Evolutionary conservation across 352 stramenopile genomes (phyloP).

Genomic region (Phytophthora idaei): DNA sequence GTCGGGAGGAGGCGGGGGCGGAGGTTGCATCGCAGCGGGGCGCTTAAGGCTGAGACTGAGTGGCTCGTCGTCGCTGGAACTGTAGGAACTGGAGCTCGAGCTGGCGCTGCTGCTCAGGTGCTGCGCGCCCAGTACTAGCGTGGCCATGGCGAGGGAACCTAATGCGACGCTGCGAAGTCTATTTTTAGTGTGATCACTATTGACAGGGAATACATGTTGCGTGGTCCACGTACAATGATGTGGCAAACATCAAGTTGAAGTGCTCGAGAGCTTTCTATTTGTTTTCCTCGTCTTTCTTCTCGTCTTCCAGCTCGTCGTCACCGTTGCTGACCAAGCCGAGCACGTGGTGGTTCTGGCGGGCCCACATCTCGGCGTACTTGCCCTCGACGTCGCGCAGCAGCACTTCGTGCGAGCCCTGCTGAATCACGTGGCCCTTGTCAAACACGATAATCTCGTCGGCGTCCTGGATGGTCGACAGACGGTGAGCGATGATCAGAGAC

Average conservation of each 20-base stretch:
- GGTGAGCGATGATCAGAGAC: slow-evolving; percentile 88
- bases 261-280: slow-evolving; percentile 14
- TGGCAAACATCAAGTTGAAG: slow-evolving; percentile 2
- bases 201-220: neutral
- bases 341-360: slow-evolving; percentile 60
- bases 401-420: slow-evolving; percentile 88
- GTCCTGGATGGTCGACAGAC: slow-evolving; percentile 82
- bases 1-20: slow-evolving; percentile 40
- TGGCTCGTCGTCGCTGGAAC: slow-evolving; percentile 50
- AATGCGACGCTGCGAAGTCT: slow-evolving; percentile 12
- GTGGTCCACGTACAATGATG: slow-evolving; percentile 4
- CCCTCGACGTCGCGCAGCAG: slow-evolving; percentile 70
- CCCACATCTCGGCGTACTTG: slow-evolving; percentile 84
- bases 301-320: neutral
- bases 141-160: slow-evolving; percentile 28
- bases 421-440: slow-evolving; percentile 83
- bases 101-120: slow-evolving; percentile 41
- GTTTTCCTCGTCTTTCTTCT: neutral
- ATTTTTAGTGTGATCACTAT: slow-evolving; percentile 6
- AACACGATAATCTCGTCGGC: slow-evolving; percentile 92
- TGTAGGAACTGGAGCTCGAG: slow-evolving; percentile 46
- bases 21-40: slow-evolving; percentile 16
- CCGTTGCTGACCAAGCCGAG: slow-evolving; percentile 19
- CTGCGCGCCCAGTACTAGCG: slow-evolving; percentile 18
- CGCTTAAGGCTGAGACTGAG: slow-evolving; percentile 27